Percentiles rank a stretch among this genome's conserved stretches.
Evolutionary conservation across 331 rosid genomes (phyloP).

Genomic region (Rosa hybrid): DNA sequence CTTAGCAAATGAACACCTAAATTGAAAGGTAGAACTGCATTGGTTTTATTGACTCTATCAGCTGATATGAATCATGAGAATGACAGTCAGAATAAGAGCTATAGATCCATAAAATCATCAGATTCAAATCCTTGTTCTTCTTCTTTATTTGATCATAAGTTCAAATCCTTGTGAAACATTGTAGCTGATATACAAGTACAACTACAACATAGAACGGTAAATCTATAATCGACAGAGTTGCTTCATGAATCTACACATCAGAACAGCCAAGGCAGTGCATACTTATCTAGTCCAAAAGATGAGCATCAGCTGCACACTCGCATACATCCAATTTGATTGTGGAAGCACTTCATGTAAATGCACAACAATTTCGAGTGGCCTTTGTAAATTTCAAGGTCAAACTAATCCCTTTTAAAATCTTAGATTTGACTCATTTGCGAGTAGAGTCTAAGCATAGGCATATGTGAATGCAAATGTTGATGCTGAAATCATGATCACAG

Average conservation of each 20-base stretch:
- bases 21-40: not conserved
- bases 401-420: constrained; percentile 18
- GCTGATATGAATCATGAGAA: not conserved
- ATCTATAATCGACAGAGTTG: constrained; percentile 19
- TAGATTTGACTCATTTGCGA: constrained; percentile 1
- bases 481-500: constrained; percentile 40
- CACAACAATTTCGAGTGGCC: constrained; percentile 25
- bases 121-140: not conserved
- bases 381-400: constrained; percentile 3
- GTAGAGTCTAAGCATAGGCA: constrained; percentile 26
- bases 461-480: constrained; percentile 37
- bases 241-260: constrained; percentile 12
- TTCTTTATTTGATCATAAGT: not conserved
- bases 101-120: not conserved
- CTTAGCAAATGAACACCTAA: not conserved
- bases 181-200: constrained; percentile 24
- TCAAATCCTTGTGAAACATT: constrained; percentile 16
- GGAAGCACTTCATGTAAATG: constrained; percentile 21
- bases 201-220: constrained; percentile 16
- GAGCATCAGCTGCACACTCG: constrained; percentile 6
- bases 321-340: constrained; percentile 17
- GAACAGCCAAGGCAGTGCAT: constrained; percentile 25
- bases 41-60: not conserved
- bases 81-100: not conserved
- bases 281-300: constrained; percentile 4